Conservation (phyloP, 1,284 basidiomycete genomes). For the Polyporus tsugae region DNA sequence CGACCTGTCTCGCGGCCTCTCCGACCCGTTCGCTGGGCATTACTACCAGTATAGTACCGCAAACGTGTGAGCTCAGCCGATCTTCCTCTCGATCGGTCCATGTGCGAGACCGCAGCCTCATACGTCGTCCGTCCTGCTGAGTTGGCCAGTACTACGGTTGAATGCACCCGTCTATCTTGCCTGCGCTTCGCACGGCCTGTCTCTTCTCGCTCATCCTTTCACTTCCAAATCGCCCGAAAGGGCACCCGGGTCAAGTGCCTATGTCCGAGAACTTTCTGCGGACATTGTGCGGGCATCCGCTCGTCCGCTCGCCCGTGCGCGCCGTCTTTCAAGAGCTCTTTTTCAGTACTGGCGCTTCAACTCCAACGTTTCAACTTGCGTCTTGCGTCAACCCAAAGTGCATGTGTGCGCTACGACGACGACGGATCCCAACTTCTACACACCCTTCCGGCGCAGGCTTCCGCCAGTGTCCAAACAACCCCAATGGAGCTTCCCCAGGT, state of each 20-base stretch:
- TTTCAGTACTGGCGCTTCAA: neutral
- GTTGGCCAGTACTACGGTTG: neutral
- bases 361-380: neutral
- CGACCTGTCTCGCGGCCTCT: neutral
- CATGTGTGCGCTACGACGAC: neutral
- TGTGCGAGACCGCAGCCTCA: constrained; percentile 17
- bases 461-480: neutral
- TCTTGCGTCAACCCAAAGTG: neutral
- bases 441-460: neutral
- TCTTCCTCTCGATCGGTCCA: constrained; percentile 17
- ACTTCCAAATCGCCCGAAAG: neutral
- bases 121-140: constrained; percentile 6
- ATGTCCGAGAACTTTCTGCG: constrained; percentile 7
- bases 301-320: neutral
- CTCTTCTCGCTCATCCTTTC: constrained; percentile 3
- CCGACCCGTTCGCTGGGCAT: neutral
- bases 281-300: constrained; percentile 19
- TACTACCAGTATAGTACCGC: neutral
- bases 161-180: neutral
- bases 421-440: constrained; percentile 1
- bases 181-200: constrained; percentile 16
- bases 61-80: constrained; percentile 13
- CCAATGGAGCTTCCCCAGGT: neutral
- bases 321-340: neutral
- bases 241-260: neutral